Base-by-base conservation (phyloP, 306 rosid genomes). In the Comarum palustre region DNA sequence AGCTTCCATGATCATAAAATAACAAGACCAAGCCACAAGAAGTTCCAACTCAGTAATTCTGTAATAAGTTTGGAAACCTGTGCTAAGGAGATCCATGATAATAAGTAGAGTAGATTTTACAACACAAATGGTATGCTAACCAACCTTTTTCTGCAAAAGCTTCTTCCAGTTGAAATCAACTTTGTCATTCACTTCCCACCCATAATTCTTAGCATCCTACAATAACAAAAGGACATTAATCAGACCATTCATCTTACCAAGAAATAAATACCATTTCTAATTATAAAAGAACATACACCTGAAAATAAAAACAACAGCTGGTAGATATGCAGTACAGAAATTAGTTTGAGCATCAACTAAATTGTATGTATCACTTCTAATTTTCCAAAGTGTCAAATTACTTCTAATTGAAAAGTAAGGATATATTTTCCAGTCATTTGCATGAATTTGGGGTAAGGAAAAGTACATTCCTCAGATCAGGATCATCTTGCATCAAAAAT, bases 141-240 rank as follows among this genome's bases (percentile, higher is more conserved):
- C 58, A 78, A 93, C 97, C 99, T 94, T 94, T 83, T 94, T 94
- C 51, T 89, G 83, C 86, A 91, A 78, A 81, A 94, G 96, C 77
- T 88, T 91, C 88, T 89, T 89, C 97, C 99, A 94, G 80, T 88
- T 86, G 85, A 91, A 94, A 80, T 94, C 93, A 70, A 91, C 81
- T 50, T 85, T 91, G 81, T 91, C 96, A 76, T 68, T 88, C 87
- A 94, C 69, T 68, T 91, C 91, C 99, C 99, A 94, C 19, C 99
- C 99, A 87, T 68, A 94, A 77, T 79, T 86, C 75, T 90, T 83
- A 63, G 99, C 91, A 83, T 94, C 99, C 99, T 94, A 75, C 62
- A 75, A 82, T 69, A 27, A 48, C 73, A 80, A 75, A 42, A 74
- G 31, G 42, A 68, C 62, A 31, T 57, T 48, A 32, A 73, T 60